Conservation (phyloP, 169 alveolate genomes). For the Plasmodium coatneyi region DNA sequence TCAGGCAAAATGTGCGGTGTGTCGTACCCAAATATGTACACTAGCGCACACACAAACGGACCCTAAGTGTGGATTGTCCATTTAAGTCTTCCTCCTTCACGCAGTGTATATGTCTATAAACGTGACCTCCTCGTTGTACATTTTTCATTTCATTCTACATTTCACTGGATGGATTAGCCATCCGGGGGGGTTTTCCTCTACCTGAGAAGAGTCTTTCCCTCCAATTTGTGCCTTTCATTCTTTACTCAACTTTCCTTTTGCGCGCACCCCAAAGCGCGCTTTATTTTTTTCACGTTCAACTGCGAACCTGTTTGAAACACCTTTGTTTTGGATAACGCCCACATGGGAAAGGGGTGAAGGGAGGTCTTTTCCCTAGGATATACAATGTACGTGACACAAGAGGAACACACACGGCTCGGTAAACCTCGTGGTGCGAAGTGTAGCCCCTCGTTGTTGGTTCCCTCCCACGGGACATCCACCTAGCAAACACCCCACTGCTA, state of each 20-base stretch:
- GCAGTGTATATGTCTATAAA: background rate
- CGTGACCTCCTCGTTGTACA: background rate
- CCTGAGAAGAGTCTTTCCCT: background rate
- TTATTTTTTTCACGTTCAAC: background rate
- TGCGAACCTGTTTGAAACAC: background rate
- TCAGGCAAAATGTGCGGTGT: background rate
- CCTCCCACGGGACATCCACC: background rate
- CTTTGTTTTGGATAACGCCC: background rate
- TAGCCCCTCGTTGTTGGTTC: background rate
- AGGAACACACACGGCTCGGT: background rate
- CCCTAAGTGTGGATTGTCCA: background rate
- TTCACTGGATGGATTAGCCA: background rate
- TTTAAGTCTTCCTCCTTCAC: background rate
- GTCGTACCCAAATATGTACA: background rate
- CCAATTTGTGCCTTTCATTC: slow-evolving; percentile 1
- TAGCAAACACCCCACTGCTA: background rate
- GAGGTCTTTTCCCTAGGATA: background rate
- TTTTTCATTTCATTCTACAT: background rate
- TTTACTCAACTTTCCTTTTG: background rate
- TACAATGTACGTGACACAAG: background rate
- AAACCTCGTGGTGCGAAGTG: background rate
- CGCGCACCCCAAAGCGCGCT: background rate
- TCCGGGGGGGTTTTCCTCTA: background rate
- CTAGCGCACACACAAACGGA: background rate
- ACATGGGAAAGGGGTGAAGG: background rate